These are phyloP conservation scores for Blepharisma stoltei DNA, from an alignment of 73 alveolate species.

Conservation along the genomic window DNA sequence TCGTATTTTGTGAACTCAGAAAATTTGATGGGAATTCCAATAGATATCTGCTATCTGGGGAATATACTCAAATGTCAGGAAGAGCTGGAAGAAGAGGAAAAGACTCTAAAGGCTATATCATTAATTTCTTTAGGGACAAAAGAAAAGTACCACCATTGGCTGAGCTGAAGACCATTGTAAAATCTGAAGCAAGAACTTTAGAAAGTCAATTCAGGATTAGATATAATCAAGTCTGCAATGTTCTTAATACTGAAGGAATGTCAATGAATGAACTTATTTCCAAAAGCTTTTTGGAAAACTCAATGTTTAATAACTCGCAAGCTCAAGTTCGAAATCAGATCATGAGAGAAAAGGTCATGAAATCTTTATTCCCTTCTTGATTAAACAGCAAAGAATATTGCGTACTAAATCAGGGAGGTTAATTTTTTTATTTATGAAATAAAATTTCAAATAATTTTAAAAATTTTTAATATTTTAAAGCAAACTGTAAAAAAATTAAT, in stretches of 20 bases:
- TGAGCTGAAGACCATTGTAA: conserved; percentile 52
- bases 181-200: conserved; percentile 41
- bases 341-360: neutral
- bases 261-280: conserved; percentile 52
- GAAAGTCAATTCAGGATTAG: conserved; percentile 68
- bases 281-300: conserved; percentile 61
- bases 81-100: conserved; percentile 99
- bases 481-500: no score
- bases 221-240: conserved; percentile 54
- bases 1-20: conserved; percentile 83
- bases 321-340: no score
- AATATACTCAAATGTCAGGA: conserved; percentile 98
- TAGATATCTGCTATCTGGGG: conserved; percentile 73
- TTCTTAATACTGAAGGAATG: conserved; percentile 52
- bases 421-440: no score
- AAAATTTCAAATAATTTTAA: no score
- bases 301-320: neutral
- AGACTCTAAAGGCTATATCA: conserved; percentile 87
- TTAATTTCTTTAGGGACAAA: conserved; percentile 57
- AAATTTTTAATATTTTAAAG: no score
- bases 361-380: no score
- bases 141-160: conserved; percentile 36
- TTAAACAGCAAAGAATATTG: no score
- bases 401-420: no score
- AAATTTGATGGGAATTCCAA: conserved; percentile 77